A percentile compares a stretch with the other conserved stretches of the same genome.
Evolutionary conservation across 352 stramenopile species (phyloP).

Genomic region (Hyphochytrium catenoides): DNA sequence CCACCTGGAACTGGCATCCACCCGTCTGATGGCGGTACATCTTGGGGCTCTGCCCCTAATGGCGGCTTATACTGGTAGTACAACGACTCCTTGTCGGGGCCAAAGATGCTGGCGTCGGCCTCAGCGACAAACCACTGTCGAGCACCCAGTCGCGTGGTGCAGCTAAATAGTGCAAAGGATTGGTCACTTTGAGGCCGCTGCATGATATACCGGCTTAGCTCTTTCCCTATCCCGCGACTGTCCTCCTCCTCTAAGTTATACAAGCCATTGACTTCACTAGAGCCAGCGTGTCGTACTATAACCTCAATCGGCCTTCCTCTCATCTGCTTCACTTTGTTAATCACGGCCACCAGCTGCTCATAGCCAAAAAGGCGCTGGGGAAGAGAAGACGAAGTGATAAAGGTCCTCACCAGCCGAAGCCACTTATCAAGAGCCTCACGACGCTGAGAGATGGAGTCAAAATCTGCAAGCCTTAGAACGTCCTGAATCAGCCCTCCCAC

Average conservation of each 20-base stretch:
- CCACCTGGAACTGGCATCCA: slow-evolving; percentile 64
- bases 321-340: slow-evolving; percentile 51
- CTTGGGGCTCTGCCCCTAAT: slow-evolving; percentile 67
- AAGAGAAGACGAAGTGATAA: slow-evolving; percentile 69
- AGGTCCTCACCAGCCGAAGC: slow-evolving; percentile 49
- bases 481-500: slow-evolving; percentile 47
- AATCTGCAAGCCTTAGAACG: slow-evolving; percentile 44
- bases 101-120: slow-evolving; percentile 83
- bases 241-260: slow-evolving; percentile 40
- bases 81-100: slow-evolving; percentile 93
- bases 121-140: slow-evolving; percentile 99
- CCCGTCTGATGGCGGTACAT: slow-evolving; percentile 61
- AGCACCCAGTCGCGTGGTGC: slow-evolving; percentile 88
- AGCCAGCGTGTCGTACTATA: slow-evolving; percentile 67
- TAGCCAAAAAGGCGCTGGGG: slow-evolving; percentile 79
- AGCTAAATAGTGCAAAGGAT: slow-evolving; percentile 82
- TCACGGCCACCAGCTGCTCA: slow-evolving; percentile 76
- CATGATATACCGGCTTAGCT: slow-evolving; percentile 7
- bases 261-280: slow-evolving; percentile 67
- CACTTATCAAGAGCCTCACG: slow-evolving; percentile 38
- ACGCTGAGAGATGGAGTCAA: slow-evolving; percentile 14
- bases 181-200: slow-evolving; percentile 13
- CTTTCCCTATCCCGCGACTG: slow-evolving; percentile 15
- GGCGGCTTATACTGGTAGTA: slow-evolving; percentile 95
- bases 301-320: slow-evolving; percentile 61